Evolutionary conservation across 176 grass and related monocot species (phyloP).

Genomic region (Raddia distichophylla): DNA sequence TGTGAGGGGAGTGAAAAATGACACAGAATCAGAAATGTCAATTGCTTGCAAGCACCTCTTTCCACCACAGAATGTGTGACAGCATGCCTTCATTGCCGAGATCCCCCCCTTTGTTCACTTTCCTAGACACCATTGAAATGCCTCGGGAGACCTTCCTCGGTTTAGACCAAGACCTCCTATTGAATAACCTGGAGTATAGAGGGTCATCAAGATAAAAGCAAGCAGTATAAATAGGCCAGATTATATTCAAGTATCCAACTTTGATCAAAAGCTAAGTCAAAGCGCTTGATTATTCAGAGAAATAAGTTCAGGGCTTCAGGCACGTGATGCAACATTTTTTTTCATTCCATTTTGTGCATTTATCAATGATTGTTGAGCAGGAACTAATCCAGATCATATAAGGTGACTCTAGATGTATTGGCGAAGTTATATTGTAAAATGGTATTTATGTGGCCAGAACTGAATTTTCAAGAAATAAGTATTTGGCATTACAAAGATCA

Average conservation of each 20-base stretch:
- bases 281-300: neutral
- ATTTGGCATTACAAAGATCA: neutral
- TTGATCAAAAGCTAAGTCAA: neutral
- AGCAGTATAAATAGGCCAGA: slow-evolving; percentile 8
- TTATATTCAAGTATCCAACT: slow-evolving; percentile 20
- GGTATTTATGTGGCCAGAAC: neutral
- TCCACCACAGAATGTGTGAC: slow-evolving; percentile 89
- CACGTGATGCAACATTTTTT: neutral
- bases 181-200: slow-evolving; percentile 55
- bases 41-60: slow-evolving; percentile 68
- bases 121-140: slow-evolving; percentile 53
- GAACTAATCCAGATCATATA: neutral
- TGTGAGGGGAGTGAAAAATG: slow-evolving; percentile 15
- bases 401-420: neutral
- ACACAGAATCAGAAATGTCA: neutral
- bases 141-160: slow-evolving; percentile 47
- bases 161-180: slow-evolving; percentile 57
- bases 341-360: neutral
- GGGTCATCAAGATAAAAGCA: neutral
- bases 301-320: neutral
- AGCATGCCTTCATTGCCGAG: slow-evolving; percentile 56
- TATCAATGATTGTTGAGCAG: neutral
- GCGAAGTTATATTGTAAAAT: neutral
- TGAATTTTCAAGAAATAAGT: neutral
- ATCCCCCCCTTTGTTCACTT: slow-evolving; percentile 52